phyloP scores from a whole-genome alignment of 2,329 filamentous ascomycete species.

The Talaromyces sp. region DNA sequence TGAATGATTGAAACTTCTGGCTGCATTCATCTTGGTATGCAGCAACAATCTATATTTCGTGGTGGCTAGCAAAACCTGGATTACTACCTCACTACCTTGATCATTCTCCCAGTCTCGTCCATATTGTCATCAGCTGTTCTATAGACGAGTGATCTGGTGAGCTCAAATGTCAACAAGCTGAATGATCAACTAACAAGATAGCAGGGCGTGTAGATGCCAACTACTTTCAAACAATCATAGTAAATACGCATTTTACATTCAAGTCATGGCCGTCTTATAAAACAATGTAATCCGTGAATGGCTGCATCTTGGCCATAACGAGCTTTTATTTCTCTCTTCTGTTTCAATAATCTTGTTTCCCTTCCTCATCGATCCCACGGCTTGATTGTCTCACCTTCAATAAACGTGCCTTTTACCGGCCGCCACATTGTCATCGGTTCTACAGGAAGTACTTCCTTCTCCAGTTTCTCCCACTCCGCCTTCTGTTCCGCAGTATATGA shows the following conservation, averaged over 20 bases:
- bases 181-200: background rate
- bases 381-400: constrained; percentile 9
- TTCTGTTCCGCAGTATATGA: constrained; percentile 4
- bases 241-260: background rate
- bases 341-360: background rate
- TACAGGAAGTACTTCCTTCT: constrained; percentile 6
- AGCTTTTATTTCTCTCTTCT: background rate
- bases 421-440: constrained; percentile 5
- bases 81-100: background rate
- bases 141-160: background rate
- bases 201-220: background rate
- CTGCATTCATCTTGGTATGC: background rate
- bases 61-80: background rate
- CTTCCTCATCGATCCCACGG: background rate
- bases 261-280: background rate
- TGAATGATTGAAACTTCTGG: background rate
- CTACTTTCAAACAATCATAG: background rate
- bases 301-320: background rate
- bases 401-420: constrained; percentile 7
- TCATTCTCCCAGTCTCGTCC: background rate
- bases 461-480: background rate
- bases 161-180: background rate
- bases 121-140: background rate
- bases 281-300: background rate
- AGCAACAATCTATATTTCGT: background rate